A percentile compares a stretch with the other conserved stretches of the same genome.
These are phyloP conservation scores for Carex myosuroides DNA, from an alignment of 176 grass and related monocot genomes.

Conservation along the genomic window DNA sequence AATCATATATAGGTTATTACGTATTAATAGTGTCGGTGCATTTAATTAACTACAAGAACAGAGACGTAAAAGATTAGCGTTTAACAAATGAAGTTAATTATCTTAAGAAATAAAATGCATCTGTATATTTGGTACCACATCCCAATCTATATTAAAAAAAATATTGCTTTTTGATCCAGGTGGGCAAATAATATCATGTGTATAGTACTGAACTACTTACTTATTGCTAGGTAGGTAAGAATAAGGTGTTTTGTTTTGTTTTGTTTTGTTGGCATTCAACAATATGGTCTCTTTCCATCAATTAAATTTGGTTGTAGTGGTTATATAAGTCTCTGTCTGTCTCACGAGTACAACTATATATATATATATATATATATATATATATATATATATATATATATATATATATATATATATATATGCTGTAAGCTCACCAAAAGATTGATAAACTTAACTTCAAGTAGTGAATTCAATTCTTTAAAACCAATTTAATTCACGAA, in stretches of 20 bases:
- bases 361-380: too few relatives aligned
- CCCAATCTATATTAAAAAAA: not conserved
- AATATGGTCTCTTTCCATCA: not conserved
- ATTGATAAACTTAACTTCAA: too few relatives aligned
- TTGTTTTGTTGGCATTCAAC: not conserved
- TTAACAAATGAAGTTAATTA: not conserved
- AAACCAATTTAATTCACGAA: too few relatives aligned
- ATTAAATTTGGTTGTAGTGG: too few relatives aligned
- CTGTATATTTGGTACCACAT: not conserved
- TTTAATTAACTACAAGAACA: not conserved
- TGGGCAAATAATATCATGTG: not conserved
- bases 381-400: too few relatives aligned
- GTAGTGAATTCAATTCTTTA: too few relatives aligned
- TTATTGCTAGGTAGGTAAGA: not conserved
- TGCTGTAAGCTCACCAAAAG: too few relatives aligned
- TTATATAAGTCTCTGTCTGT: too few relatives aligned
- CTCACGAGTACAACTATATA: too few relatives aligned
- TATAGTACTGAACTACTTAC: not conserved
- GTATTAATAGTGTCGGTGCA: not conserved
- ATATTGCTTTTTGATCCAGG: not conserved
- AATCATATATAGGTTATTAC: too few relatives aligned
- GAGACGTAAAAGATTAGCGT: not conserved
- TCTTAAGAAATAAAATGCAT: not conserved
- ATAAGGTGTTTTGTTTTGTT: not conserved
- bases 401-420: too few relatives aligned